Conservation (phyloP, 352 stramenopile genomes). For the Pilasporangium apinafurcum region DNA sequence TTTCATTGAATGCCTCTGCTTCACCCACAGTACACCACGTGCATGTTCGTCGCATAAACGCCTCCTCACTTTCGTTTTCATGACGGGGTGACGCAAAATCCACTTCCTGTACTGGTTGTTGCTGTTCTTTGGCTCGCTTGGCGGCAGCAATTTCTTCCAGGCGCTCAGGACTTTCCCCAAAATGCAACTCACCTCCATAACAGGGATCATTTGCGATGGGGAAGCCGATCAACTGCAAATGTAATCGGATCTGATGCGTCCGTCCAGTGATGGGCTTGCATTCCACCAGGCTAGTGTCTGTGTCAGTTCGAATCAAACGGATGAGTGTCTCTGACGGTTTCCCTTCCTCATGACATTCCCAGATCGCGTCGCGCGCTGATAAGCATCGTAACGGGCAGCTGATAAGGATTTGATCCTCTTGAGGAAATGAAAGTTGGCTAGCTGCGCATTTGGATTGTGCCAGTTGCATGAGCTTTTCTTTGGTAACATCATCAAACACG, state of each 20-base stretch:
- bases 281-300: conserved; percentile 83
- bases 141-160: conserved; percentile 37
- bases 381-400: conserved; percentile 78
- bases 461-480: conserved; percentile 30
- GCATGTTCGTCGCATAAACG: conserved; percentile 77
- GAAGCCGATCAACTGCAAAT: conserved; percentile 90
- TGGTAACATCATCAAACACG: conserved; percentile 18
- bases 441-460: conserved; percentile 37
- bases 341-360: conserved; percentile 74
- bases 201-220: conserved; percentile 97
- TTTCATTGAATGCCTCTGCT: conserved; percentile 72
- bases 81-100: conserved; percentile 53
- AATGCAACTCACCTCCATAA: conserved; percentile 94
- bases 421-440: conserved; percentile 47
- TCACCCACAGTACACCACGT: conserved; percentile 63
- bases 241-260: conserved; percentile 97
- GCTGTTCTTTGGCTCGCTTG: conserved; percentile 21
- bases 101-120: conserved; percentile 26
- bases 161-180: conserved; percentile 55
- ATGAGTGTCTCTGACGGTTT: conserved; percentile 80
- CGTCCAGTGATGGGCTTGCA: conserved; percentile 93
- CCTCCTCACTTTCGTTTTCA: conserved; percentile 52
- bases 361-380: conserved; percentile 78
- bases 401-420: conserved; percentile 49
- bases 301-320: conserved; percentile 42